phyloP scores from a whole-genome alignment of 2,329 filamentous ascomycete genomes.

The Colletotrichum ledebouriae region DNA sequence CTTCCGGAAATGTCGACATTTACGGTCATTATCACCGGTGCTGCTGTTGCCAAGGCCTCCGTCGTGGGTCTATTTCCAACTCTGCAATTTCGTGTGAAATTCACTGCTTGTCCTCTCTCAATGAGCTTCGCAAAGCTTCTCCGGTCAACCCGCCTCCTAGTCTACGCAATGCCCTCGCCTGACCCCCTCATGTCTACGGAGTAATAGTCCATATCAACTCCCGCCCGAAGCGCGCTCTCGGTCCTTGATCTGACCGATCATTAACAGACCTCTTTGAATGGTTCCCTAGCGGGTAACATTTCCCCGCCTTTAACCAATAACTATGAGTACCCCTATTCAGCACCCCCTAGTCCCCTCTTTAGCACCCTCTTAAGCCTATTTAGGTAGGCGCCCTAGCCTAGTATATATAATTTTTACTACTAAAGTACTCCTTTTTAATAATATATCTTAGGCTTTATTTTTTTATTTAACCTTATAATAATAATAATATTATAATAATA shows the following conservation, averaged over 20 bases:
- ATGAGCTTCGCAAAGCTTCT: slow-evolving; percentile 1
- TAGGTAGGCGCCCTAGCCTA: no score
- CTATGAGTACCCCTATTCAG: no score
- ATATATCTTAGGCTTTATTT: no score
- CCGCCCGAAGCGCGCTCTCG: slow-evolving; percentile 19
- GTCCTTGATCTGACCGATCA: slow-evolving; percentile 7
- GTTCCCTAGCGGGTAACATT: slow-evolving; percentile 5
- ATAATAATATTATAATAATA: no score
- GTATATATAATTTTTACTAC: no score
- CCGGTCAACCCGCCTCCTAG: slow-evolving; percentile 9
- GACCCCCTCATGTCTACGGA: not conserved
- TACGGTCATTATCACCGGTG: slow-evolving; percentile 28
- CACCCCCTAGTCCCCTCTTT: no score
- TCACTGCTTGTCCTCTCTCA: slow-evolving; percentile 23
- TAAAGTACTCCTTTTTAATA: no score
- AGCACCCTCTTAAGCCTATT: no score
- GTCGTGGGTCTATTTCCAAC: slow-evolving; percentile 23
- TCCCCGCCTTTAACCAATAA: slow-evolving; percentile 27
- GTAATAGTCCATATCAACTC: slow-evolving; percentile 22
- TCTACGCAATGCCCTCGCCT: slow-evolving; percentile 32
- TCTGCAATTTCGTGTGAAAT: slow-evolving; percentile 26
- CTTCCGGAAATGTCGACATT: slow-evolving; percentile 28
- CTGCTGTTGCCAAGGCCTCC: slow-evolving; percentile 16
- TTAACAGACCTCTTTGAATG: slow-evolving; percentile 3
- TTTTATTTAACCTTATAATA: no score